Evolutionary conservation across 345 rosid genomes (phyloP).

Genomic region (Arabis hirsuta): DNA sequence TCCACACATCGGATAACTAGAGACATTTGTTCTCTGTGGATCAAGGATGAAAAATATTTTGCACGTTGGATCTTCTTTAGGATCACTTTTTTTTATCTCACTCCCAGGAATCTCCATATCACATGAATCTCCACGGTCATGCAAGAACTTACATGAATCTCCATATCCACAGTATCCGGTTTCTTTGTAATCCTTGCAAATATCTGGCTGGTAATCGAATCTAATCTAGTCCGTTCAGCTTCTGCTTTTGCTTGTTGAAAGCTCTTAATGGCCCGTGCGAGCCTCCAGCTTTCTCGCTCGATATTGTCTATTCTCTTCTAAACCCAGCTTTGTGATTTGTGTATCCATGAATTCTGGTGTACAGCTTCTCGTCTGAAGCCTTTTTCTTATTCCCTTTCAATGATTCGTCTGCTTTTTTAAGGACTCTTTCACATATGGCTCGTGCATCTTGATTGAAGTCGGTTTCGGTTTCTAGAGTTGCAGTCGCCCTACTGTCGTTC

Average conservation of each 20-base stretch:
- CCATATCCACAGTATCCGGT: constrained; percentile 94
- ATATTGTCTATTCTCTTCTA: constrained; percentile 82
- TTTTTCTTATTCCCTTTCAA: constrained; percentile 61
- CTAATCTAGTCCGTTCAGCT: too few species aligned
- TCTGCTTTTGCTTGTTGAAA: too few species aligned
- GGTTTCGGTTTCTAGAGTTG: constrained; percentile 86
- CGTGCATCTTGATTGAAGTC: constrained; percentile 78
- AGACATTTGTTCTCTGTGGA: not conserved
- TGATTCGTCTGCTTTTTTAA: constrained; percentile 66
- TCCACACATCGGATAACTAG: not conserved
- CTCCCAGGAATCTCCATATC: not conserved
- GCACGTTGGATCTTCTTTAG: not conserved
- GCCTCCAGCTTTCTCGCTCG: constrained; percentile 95
- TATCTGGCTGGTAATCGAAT: constrained; percentile 91
- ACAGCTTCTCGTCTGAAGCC: constrained; percentile 62
- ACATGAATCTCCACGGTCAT: constrained; percentile 93
- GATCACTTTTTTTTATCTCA: not conserved
- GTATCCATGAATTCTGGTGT: constrained; percentile 79
- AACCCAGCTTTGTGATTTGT: constrained; percentile 91
- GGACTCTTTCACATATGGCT: constrained; percentile 84
- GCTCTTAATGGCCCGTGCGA: constrained; percentile 93
- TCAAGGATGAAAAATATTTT: not conserved
- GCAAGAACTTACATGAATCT: constrained; percentile 89
- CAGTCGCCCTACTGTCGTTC: constrained; percentile 80
- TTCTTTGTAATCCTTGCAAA: too few species aligned